Evolutionary conservation across 257 asterid genomes (phyloP), one percentile per base, ranked within the genome.

Genomic region (Verbascum thapsus): DNA sequence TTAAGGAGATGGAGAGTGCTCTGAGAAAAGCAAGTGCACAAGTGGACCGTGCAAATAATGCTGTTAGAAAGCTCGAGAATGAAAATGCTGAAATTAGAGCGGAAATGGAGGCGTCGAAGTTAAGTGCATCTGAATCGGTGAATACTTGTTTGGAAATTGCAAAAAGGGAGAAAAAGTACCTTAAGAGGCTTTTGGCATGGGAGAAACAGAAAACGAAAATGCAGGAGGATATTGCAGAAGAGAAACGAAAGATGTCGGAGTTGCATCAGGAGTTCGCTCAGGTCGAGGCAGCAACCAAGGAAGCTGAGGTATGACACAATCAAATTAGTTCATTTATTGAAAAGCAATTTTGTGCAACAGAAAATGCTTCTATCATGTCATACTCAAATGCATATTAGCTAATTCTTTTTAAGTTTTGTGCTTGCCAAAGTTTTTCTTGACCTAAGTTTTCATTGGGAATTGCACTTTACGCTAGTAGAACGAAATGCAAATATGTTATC

Each of bases 21-120:
- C 62, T 92, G 58, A 85, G 97, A 70, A 85, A 76, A 72, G 96
- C 95, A 2, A 87, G 96, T 48, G 90, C 87, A 6, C 86, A 89
- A 60, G 96, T 87, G 68, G 99, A 92, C 69, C 88, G 84, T 17
- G 88, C 91, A 10, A 92, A 87, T 70, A 82, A 90, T 64, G 82
- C 82, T 20, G 97, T 89, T 44, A 76, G 87, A 57, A 92, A 78
- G 84, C 91, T 89, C 48, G 97, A 92, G 88, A 80, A 43, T 48
- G 76, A 76, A 79, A 94, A 90, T 63, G 96, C 96, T 0, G 99
- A 94, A 64, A 87, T 90, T 53, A 85, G 78, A 76, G 99, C 99
- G 0, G 99, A 90, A 70, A 90, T 90, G 91, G 96, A 90, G 82
- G 96, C 97, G 41, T 81, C 83, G 7, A 90, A 94, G 65, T 52